Percentiles rank a stretch among this genome's conserved stretches.
These are phyloP conservation scores for Paramecium tetraurelia DNA, from an alignment of 73 alveolate species.

Conservation along the genomic window DNA sequence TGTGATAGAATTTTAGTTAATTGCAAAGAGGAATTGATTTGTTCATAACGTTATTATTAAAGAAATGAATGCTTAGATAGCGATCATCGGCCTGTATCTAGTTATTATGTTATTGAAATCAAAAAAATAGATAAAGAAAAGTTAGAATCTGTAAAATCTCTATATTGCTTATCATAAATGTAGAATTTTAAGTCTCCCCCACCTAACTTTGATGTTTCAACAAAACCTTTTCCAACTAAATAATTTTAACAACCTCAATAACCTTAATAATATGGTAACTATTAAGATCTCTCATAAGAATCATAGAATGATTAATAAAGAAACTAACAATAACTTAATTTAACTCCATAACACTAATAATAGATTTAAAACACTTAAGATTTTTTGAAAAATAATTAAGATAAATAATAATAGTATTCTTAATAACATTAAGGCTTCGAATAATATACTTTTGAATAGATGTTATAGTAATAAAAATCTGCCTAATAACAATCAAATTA, in stretches of 20 bases:
- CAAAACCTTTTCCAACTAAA: not conserved
- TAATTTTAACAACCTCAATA: not conserved
- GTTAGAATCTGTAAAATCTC: not conserved
- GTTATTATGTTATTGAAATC: conserved; percentile 70
- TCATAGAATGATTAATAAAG: not conserved
- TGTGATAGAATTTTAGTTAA: conserved; percentile 84
- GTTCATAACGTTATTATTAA: conserved; percentile 68
- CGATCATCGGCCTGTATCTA: conserved; percentile 92
- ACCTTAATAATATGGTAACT: not conserved
- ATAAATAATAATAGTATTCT: not conserved
- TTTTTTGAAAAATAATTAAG: not conserved
- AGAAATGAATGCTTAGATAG: conserved; percentile 82
- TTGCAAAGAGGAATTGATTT: conserved; percentile 73
- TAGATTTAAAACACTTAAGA: not conserved
- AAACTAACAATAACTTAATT: not conserved
- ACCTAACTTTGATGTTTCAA: not conserved
- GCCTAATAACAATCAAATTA: not conserved
- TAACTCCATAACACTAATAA: not conserved
- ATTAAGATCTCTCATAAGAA: not conserved
- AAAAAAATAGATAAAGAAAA: conserved; percentile 21
- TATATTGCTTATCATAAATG: not conserved
- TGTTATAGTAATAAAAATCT: not conserved
- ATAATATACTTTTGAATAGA: not conserved
- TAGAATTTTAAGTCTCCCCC: not conserved
- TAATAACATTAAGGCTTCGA: not conserved